Conservation (phyloP, 2,329 filamentous ascomycete genomes). For the Clarireedia paspali region DNA sequence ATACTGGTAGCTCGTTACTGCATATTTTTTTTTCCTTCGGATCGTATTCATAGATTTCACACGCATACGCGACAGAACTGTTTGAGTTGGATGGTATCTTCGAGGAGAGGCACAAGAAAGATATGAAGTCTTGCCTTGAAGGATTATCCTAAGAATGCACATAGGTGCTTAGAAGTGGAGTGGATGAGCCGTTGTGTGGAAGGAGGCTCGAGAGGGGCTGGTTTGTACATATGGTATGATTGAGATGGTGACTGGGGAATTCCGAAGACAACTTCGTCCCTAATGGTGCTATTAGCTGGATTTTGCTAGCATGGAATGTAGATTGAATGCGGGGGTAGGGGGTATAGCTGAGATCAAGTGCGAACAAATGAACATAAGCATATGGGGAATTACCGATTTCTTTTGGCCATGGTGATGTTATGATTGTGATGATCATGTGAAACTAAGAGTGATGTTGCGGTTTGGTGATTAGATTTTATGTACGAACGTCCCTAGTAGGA, state of each 20-base stretch:
- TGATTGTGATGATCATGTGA: no score
- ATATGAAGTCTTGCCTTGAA: not conserved
- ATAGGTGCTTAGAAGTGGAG: not conserved
- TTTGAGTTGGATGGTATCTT: not conserved
- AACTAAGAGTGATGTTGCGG: no score
- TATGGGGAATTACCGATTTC: not conserved
- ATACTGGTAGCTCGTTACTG: not conserved
- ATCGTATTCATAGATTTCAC: constrained; percentile 10
- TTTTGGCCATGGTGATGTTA: no score
- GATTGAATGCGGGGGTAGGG: not conserved
- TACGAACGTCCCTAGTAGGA: no score
- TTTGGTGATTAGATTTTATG: no score
- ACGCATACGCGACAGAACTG: not conserved
- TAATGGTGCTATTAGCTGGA: not conserved
- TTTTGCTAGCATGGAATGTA: not conserved
- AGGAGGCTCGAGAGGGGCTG: not conserved
- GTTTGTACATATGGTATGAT: not conserved
- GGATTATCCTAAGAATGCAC: not conserved
- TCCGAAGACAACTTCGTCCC: not conserved
- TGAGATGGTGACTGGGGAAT: not conserved
- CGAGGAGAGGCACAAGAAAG: not conserved
- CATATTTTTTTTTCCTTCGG: not conserved
- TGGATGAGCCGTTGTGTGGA: not conserved
- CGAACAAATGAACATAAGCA: not conserved
- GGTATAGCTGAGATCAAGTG: not conserved